Base-by-base conservation (phyloP, 2,329 filamentous ascomycete genomes). In the Trichothecium roseum region DNA sequence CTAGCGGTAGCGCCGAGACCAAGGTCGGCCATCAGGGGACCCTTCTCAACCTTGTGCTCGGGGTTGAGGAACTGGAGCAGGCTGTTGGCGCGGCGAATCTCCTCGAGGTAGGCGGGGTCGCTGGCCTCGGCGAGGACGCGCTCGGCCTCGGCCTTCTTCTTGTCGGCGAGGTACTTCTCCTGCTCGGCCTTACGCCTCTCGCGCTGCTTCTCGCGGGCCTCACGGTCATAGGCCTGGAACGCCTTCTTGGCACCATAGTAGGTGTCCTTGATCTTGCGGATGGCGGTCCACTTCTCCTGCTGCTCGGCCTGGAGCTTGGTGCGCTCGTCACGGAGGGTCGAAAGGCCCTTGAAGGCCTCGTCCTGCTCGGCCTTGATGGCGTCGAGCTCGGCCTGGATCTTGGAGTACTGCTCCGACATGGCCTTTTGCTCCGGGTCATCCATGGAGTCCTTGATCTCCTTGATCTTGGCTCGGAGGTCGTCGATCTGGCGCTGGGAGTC, bases 11-110 rank as follows among this genome's bases (percentile, higher is more conserved):
- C 87, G 37, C 79, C 77, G 54, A 94, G 82, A 52, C 82, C 80
- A 56, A 79, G 80, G 45, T 78, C 69, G 31, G 66, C 77, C 59
- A 69, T 68, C 42, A 73, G 73, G 40, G 68, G 74, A 22, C 60
- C 74, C 65, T 82, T 84, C 62, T 82, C 84, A 54, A 71, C 68
- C 54, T 63, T 59, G 40, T 76, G 69, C 13, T 66, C 74, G 2
- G 89, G 89, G 59, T 96, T 88, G 47, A 96, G 89, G 72, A 89
- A 89, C 47, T 81, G 79, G 48, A 96, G 84, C 31, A 98, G 71
- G 55, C 79, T 83, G 64, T 91, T 84, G 42, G 86, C 84, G 36
- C 82, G 82, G 50, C 87, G 75, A 53, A 98, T 94, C 66, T 98
- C 87, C 49, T 95, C 86, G 32, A 85, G 72, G 68, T 86, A 98